phyloP scores from a whole-genome alignment of 2,329 filamentous ascomycete genomes.

The Pyrenophora tritici-repentis region DNA sequence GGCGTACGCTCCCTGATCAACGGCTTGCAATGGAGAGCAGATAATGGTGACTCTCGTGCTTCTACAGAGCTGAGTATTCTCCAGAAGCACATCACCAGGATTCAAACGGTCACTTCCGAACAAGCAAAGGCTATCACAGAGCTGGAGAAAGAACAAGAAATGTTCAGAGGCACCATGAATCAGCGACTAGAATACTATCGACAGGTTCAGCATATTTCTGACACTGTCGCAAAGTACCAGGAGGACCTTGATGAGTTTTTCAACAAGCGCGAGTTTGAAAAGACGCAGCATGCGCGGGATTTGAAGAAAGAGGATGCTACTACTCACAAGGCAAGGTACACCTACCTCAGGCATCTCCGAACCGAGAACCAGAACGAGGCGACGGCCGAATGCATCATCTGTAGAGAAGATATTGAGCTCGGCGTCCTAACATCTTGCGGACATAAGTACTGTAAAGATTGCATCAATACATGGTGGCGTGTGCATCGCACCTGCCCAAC shows the following conservation, averaged over 20 bases:
- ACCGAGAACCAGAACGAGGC: constrained; percentile 63
- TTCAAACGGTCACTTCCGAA: constrained; percentile 58
- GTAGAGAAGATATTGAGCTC: constrained; percentile 74
- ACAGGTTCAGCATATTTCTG: constrained; percentile 88
- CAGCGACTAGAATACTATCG: constrained; percentile 85
- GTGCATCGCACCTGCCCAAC: constrained; percentile 78
- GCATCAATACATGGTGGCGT: constrained; percentile 78
- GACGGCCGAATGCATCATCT: constrained; percentile 79
- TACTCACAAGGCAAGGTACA: constrained; percentile 70
- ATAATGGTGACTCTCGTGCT: constrained; percentile 60
- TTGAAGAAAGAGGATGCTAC: constrained; percentile 63
- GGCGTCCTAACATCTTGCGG: constrained; percentile 87
- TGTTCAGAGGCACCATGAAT: constrained; percentile 81
- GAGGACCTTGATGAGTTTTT: constrained; percentile 63
- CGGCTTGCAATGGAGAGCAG: constrained; percentile 63
- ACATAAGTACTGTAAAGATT: constrained; percentile 85
- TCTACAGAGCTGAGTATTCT: constrained; percentile 68
- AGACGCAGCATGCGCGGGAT: constrained; percentile 55
- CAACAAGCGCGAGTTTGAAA: constrained; percentile 55
- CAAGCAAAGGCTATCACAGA: constrained; percentile 58
- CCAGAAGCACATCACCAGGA: constrained; percentile 63
- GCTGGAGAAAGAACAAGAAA: constrained; percentile 72
- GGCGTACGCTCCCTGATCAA: constrained; percentile 69
- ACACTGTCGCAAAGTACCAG: constrained; percentile 78
- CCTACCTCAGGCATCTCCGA: constrained; percentile 71